Base-by-base conservation (phyloP, 768 basidiomycete species). In the Suillus sp. region DNA sequence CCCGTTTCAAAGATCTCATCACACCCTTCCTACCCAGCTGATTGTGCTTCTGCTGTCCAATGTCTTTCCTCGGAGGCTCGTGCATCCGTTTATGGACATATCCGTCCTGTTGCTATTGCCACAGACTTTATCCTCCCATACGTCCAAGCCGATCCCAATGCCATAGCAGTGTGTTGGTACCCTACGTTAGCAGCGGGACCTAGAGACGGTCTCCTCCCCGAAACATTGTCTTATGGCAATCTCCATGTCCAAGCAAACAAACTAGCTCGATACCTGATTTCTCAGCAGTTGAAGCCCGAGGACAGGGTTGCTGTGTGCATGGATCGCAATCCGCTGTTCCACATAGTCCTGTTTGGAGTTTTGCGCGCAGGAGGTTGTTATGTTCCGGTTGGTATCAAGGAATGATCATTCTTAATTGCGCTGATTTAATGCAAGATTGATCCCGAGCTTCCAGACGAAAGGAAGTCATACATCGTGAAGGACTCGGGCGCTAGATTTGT, bases 311-410 rank as follows among this genome's bases (percentile, higher is more conserved):
- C 81, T 25, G 73, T 84, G 54, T 84, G 81, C 62, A 76, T 80
- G 72, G 71, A 75, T 59, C 78, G 83, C 22, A 73, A 80, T 59
- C 65, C 78, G 18, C 60, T 69, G 53, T 84, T 81, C 64, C 80
- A 84, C 60, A 66, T 78, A 25, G 74, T 77, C 2, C 70, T 83
- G 63, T 74, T 81, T 60, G 83, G 78, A 8, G 75, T 83, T 35
- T 72, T 83, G 65, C 80, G 78, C 40, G 79, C 83, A 27, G 83
- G 83, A 47, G 83, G 77, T 45, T 83, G 83, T 58, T 84, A 84
- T 69, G 83, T 84, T 56, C 81, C 83, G 13, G 83, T 83, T 64
- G 48, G 78, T 70, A 25, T 56, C 42, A 25, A 13, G 27, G 27
- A n/a, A 20, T 59, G 13, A 14, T 22, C 20, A 63, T 55, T 57